Conservation (phyloP, 1,139 yeast genomes). For the Yamadazyma triangularis region DNA sequence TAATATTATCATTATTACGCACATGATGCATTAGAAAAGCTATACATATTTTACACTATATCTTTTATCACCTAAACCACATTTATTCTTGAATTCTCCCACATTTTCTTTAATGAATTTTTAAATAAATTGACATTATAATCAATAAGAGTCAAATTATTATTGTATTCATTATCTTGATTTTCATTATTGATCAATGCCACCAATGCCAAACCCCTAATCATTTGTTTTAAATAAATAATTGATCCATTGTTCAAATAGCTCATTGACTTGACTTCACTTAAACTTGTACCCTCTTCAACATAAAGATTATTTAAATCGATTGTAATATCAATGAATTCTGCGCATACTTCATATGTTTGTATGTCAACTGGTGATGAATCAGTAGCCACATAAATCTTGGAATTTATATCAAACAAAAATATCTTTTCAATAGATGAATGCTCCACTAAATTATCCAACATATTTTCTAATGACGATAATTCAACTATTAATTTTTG, state of each 20-base stretch:
- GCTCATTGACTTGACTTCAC: constrained; percentile 62
- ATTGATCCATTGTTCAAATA: constrained; percentile 78
- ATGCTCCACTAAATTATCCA: constrained; percentile 85
- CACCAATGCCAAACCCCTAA: constrained; percentile 86
- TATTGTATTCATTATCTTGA: constrained; percentile 36
- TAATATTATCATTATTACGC: too few relatives aligned
- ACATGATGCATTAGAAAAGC: too few relatives aligned
- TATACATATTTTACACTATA: too few relatives aligned
- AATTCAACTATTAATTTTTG: constrained; percentile 88
- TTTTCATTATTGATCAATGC: constrained; percentile 68
- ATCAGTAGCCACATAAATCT: constrained; percentile 93
- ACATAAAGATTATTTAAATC: constrained; percentile 77
- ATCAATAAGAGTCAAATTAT: constrained; percentile 72
- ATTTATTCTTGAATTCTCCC: constrained; percentile 40
- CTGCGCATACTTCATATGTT: constrained; percentile 95
- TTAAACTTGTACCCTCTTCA: constrained; percentile 22
- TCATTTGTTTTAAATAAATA: constrained; percentile 84
- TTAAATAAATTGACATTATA: constrained; percentile 83
- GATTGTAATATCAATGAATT: constrained; percentile 89
- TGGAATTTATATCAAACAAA: constrained; percentile 87
- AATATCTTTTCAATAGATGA: constrained; percentile 91
- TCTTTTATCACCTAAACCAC: too few relatives aligned
- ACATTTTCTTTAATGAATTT: constrained; percentile 73
- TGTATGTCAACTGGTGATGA: constrained; percentile 94
- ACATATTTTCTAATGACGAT: constrained; percentile 81